phyloP scores from a whole-genome alignment of 768 basidiomycete species.

The Suillus sp. region DNA sequence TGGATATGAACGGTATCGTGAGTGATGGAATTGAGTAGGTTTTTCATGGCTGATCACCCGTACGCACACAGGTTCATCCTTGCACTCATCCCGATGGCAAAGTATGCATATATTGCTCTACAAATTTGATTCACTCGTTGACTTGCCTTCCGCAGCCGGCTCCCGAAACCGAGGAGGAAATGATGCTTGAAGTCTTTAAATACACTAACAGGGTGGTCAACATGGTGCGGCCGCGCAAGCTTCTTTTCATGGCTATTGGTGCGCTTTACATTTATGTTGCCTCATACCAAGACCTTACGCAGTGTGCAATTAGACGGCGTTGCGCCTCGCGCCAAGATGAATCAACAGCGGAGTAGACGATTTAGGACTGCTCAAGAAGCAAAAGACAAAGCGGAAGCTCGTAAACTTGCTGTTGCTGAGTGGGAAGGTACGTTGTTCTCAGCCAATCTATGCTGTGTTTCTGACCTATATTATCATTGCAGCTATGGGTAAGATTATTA shows the following conservation, averaged over 20 bases:
- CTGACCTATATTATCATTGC: slow-evolving; percentile 1
- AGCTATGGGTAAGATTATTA: slow-evolving; percentile 93
- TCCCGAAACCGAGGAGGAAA: slow-evolving; percentile 97
- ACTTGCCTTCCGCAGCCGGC: slow-evolving; percentile 60
- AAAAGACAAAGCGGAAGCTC: slow-evolving; percentile 87
- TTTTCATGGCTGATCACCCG: slow-evolving; percentile 10
- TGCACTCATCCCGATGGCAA: slow-evolving; percentile 99
- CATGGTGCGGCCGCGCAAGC: slow-evolving; percentile 92
- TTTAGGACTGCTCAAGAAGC: slow-evolving; percentile 96
- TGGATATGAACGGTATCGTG: slow-evolving; percentile 99
- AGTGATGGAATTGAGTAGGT: slow-evolving; percentile 26
- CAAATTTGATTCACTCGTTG: slow-evolving; percentile 3
- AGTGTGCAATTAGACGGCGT: slow-evolving; percentile 76
- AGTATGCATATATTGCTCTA: slow-evolving; percentile 40
- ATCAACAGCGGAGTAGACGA: slow-evolving; percentile 96
- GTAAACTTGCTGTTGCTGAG: slow-evolving; percentile 75
- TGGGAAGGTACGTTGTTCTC: slow-evolving; percentile 69
- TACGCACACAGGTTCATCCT: slow-evolving; percentile 75
- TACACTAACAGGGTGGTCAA: slow-evolving; percentile 98
- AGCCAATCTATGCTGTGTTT: slow-evolving; percentile 1
- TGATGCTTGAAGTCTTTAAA: slow-evolving; percentile 97
- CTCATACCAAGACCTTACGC: slow-evolving; percentile 10
- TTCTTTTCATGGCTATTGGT: slow-evolving; percentile 99
- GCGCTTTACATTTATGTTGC: slow-evolving; percentile 26
- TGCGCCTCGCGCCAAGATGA: slow-evolving; percentile 99